A percentile compares a stretch with the other conserved stretches of the same genome.
Conservation (phyloP, 176 grass and related monocot genomes). For the Ensete ventricosum region DNA sequence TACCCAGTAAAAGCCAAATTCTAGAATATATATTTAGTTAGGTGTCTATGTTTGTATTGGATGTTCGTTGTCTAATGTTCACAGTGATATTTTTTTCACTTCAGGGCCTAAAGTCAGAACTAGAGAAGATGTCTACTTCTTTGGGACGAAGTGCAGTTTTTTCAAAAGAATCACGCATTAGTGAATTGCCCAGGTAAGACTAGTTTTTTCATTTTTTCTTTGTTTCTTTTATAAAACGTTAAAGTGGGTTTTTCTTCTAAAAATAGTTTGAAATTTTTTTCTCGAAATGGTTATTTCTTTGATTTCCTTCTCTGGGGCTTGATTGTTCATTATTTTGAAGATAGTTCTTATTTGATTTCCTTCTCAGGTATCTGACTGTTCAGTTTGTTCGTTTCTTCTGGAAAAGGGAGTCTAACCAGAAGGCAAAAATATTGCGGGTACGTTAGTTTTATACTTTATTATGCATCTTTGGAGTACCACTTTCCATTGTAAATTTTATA, state of each 20-base stretch:
- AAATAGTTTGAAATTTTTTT: no score
- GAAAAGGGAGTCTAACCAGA: slow-evolving; percentile 99
- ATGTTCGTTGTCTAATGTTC: not conserved
- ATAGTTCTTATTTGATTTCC: slow-evolving; percentile 4
- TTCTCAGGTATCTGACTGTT: slow-evolving; percentile 75
- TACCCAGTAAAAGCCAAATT: not conserved
- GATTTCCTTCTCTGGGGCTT: not conserved
- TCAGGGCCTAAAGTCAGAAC: slow-evolving; percentile 82
- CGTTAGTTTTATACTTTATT: not conserved
- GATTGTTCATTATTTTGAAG: not conserved
- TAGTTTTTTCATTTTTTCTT: not conserved
- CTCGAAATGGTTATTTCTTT: not conserved
- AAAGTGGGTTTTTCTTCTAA: not conserved
- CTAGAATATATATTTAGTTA: not conserved
- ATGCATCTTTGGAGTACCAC: not conserved
- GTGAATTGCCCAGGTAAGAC: slow-evolving; percentile 67
- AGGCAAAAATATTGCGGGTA: slow-evolving; percentile 99
- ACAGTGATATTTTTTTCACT: not conserved
- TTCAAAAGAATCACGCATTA: slow-evolving; percentile 75
- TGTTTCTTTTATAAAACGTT: not conserved
- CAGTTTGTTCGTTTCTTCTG: slow-evolving; percentile 99
- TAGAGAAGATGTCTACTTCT: slow-evolving; percentile 83
- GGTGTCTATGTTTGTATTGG: no score
- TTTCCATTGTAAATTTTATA: not conserved
- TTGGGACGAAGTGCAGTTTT: slow-evolving; percentile 67